Evolutionary conservation across 2,329 filamentous ascomycete species (phyloP).

Genomic region (Annulohypoxylon truncatum): DNA sequence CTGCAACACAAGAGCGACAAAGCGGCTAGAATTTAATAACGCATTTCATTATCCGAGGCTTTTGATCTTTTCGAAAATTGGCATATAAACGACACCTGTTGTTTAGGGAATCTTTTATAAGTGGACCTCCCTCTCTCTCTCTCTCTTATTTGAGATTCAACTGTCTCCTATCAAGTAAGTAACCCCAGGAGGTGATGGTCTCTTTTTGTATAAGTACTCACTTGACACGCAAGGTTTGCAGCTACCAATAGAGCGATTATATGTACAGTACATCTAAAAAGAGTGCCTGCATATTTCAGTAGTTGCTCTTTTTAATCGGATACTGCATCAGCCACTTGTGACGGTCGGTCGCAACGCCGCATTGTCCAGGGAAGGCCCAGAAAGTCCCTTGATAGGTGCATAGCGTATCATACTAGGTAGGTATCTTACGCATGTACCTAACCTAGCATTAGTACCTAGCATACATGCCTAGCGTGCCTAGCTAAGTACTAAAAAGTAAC

Average conservation of each 20-base stretch:
- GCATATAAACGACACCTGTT: constrained; percentile 26
- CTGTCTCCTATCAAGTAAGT: not conserved
- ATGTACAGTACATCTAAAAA: constrained; percentile 13
- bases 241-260: not conserved
- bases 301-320: not conserved
- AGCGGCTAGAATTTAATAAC: constrained; percentile 31
- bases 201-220: constrained; percentile 11
- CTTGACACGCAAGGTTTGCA: not conserved
- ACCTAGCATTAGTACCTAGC: constrained; percentile 16
- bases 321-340: constrained; percentile 18
- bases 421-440: not conserved
- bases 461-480: constrained; percentile 3
- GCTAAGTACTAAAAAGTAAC: constrained; percentile 4
- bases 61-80: constrained; percentile 25
- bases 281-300: not conserved
- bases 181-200: not conserved
- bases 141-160: constrained; percentile 5
- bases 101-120: constrained; percentile 26
- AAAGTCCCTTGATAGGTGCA: constrained; percentile 21
- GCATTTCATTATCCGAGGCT: constrained; percentile 32
- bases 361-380: not conserved
- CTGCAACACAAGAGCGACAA: constrained; percentile 25
- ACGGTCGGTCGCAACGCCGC: constrained; percentile 22
- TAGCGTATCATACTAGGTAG: constrained; percentile 1
- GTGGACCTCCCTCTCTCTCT: constrained; percentile 22